phyloP scores from a whole-genome alignment of 345 rosid genomes.

The Brassica cretica region DNA sequence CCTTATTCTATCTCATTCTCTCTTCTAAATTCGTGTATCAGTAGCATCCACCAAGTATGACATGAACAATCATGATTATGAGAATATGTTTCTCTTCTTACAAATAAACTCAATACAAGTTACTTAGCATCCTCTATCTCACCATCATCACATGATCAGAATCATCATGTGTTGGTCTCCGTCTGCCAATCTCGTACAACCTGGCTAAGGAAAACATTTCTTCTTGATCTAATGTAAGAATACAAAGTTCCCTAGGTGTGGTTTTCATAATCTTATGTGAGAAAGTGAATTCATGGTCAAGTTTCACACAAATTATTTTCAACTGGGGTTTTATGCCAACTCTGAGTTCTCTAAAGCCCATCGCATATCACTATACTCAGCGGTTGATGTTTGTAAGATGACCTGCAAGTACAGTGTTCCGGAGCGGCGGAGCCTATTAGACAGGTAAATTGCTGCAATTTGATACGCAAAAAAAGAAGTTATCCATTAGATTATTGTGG shows the following conservation, averaged over 20 bases:
- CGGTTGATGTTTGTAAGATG: conserved; percentile 56
- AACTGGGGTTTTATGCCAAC: conserved; percentile 70
- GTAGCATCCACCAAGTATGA: background rate
- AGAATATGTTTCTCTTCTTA: background rate
- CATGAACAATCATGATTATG: background rate
- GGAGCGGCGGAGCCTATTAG: conserved; percentile 87
- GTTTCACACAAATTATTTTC: background rate
- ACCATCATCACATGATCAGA: background rate
- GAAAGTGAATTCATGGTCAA: conserved; percentile 10
- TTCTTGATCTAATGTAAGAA: background rate
- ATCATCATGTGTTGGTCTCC: background rate
- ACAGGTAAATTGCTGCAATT: conserved; percentile 52
- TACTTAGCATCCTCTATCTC: background rate
- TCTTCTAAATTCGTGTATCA: background rate
- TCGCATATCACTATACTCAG: conserved; percentile 71
- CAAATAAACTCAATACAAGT: background rate
- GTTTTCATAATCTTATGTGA: conserved; percentile 6
- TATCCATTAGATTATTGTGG: background rate
- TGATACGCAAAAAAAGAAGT: background rate
- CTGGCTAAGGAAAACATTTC: background rate
- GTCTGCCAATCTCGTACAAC: background rate
- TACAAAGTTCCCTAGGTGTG: background rate
- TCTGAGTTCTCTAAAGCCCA: conserved; percentile 59
- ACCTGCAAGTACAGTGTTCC: conserved; percentile 83
- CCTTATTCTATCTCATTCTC: background rate